Base-by-base conservation (phyloP, 225 moss, liverwort and hornwort species). In the Pseudisothecium myosuroides region DNA sequence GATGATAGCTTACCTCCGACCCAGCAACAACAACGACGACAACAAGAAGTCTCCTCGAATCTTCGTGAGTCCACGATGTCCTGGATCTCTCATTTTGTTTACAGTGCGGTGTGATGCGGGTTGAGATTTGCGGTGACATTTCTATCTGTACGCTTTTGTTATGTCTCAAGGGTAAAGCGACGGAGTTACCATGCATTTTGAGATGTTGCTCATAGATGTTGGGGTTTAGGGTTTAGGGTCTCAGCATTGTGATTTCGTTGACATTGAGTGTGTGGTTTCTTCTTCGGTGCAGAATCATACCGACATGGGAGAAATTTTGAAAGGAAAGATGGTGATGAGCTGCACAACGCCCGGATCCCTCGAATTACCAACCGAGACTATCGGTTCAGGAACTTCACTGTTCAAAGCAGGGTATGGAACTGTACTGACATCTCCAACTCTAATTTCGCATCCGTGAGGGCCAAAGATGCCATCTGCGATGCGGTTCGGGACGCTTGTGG, bases 391-490 rank as follows among this genome's bases (percentile, higher is more conserved):
- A 94, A 94, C 65, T 97, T 97, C 87, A 93, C 94, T 6, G 96
- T 97, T 32, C 96, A 93, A 88, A 95, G 95, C 88, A 92, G 97
- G 92, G 96, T 96, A 61, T 92, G 95, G 93, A 94, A 92, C 56
- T 97, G 97, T 76, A 92, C 94, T n/a, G 92, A 91, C 49, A 92
- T 97, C 60, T 89, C 91, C 67, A 97, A 93, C 88, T 95, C 97
- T 19, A 91, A 92, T 89, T 95, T 96, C 82, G 95, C 96, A 13
- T 94, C 94, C 34, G 91, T 92, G n/a, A 87, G 97, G 89, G 96
- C 95, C 36, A 97, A 97, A 87, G 97, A 97, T 93, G 97, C 96
- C 63, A 95, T 97, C 68, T 97, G 97, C 75, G 97, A 97, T 92
- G 94, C 94, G 2, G 83, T 96, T 20, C 94, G 93, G 49, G 97